These are phyloP conservation scores for Boletus eberwhitei DNA, from an alignment of 768 basidiomycete genomes.

Conservation along the genomic window DNA sequence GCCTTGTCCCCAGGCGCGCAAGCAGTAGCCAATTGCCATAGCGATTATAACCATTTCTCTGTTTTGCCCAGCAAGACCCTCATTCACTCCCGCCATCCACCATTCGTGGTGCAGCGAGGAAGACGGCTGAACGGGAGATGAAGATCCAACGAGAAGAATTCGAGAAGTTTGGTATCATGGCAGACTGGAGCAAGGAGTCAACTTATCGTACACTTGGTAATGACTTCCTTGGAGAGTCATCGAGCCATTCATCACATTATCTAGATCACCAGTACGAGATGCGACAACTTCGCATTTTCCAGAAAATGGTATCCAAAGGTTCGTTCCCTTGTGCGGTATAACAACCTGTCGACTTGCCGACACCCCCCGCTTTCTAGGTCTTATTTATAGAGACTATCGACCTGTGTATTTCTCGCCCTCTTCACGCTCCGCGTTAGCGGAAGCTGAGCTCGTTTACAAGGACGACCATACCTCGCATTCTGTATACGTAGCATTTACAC, in stretches of 20 bases:
- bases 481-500: constrained; percentile 76
- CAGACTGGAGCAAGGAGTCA: constrained; percentile 70
- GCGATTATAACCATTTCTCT: background rate
- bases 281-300: constrained; percentile 80
- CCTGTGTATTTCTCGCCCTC: constrained; percentile 96
- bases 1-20: constrained; percentile 12
- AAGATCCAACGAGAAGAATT: constrained; percentile 77
- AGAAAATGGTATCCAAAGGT: constrained; percentile 87
- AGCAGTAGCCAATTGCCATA: background rate
- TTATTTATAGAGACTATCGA: constrained; percentile 82
- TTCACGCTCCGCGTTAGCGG: constrained; percentile 89
- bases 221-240: background rate
- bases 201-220: constrained; percentile 87
- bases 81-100: constrained; percentile 49
- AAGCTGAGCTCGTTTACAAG: constrained; percentile 89
- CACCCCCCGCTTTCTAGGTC: constrained; percentile 40
- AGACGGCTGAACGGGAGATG: constrained; percentile 73
- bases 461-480: constrained; percentile 88
- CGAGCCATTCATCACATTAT: background rate
- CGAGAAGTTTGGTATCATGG: constrained; percentile 82
- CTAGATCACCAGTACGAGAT: constrained; percentile 86
- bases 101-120: constrained; percentile 69
- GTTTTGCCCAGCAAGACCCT: constrained; percentile 47
- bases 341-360: background rate
- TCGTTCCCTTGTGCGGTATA: background rate